Evolutionary conservation across 2,329 filamentous ascomycete genomes (phyloP), one percentile per base, ranked within the genome.

Genomic region (Talaromyces atroroseus): DNA sequence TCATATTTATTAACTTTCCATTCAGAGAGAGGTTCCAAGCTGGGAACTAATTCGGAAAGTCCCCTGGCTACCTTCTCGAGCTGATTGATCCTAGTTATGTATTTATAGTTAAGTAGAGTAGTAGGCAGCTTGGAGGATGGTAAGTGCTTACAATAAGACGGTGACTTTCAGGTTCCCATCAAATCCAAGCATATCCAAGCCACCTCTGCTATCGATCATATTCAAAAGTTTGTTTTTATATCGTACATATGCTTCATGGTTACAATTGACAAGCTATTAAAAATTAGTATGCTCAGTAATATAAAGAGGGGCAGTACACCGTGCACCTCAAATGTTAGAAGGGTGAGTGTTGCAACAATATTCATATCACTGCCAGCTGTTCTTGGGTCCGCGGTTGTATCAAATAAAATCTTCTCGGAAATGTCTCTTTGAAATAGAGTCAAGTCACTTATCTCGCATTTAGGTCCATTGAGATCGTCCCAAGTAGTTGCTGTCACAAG

Each of bases 401-500:
- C 50, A 8, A 45, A 21, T 12, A 63, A 24, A 36, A 63, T 49
- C 5, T 32, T 47, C 11, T 60, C 57, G 20, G 60, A 60, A 16
- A 62, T 63, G 3, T n/a, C 40, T 24, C 58, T 38, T 49, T 63
- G 62, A 16, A 61, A 54, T 1, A 59, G 36, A 5, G 61, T 61
- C 46, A 63, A 46, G 23, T 53, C 42, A 54, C 61, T 57, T 29
- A 62, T 59, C 46, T 59, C 45, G 2, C 50, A 36, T 18, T 51
- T 47, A 2, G 40, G 40, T 2, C 54, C 51, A 49, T 52, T 62
- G 2, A 63, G 46, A 32, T 62, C 62, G 54, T 63, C 61, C 62
- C 62, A 63, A 32, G 62, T 54, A 5, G 62, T 61, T 2, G 62
- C 61, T 45, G 62, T 61, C 12, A 63, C 18, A n/a, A 63, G 61